These are phyloP conservation scores for Apiotrichum laibachii DNA, from an alignment of 1,284 basidiomycete genomes.

Conservation along the genomic window DNA sequence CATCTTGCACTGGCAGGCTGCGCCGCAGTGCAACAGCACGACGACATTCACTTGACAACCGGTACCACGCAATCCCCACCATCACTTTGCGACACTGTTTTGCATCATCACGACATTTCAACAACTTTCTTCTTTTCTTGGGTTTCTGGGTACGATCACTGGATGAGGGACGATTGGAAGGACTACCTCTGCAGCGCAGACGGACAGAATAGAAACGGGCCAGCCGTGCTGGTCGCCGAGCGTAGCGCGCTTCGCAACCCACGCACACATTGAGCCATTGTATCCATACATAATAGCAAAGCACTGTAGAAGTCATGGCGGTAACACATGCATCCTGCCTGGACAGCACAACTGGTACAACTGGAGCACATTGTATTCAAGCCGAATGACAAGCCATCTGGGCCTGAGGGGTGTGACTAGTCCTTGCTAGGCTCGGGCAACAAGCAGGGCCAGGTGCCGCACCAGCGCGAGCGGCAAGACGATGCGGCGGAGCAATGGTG, in stretches of 20 bases:
- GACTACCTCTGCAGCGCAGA: not conserved
- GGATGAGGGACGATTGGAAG: not conserved
- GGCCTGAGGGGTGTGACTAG: no score
- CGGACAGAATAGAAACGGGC: not conserved
- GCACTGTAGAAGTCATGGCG: not conserved
- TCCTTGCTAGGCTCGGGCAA: no score
- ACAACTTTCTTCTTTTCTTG: not conserved
- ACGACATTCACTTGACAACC: not conserved
- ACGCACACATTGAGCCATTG: not conserved
- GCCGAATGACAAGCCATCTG: no score
- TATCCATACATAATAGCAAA: not conserved
- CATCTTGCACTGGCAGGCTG: not conserved
- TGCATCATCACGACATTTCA: not conserved
- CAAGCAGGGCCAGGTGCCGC: no score
- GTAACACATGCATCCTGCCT: not conserved
- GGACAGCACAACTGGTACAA: not conserved
- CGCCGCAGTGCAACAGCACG: not conserved
- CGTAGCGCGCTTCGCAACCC: not conserved
- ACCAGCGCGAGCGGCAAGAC: no score
- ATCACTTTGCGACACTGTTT: not conserved
- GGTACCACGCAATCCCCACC: not conserved
- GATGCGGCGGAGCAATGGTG: no score
- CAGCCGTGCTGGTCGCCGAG: not conserved
- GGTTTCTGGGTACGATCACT: not conserved
- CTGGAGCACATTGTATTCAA: no score